phyloP scores from a whole-genome alignment of 768 basidiomycete genomes.

The Epithele typhae region DNA sequence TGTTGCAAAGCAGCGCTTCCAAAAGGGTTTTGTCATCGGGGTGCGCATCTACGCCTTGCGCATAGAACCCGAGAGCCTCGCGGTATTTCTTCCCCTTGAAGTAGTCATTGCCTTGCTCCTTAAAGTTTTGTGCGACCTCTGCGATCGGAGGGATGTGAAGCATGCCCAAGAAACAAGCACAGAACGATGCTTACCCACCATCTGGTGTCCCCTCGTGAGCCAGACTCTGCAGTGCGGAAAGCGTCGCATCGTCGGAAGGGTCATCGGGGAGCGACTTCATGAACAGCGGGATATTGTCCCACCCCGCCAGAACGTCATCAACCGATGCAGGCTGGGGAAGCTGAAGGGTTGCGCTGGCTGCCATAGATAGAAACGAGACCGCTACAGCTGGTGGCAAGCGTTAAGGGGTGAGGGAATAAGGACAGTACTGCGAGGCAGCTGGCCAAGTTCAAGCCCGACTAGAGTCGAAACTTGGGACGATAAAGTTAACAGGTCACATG shows the following conservation, averaged over 20 bases:
- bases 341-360: constrained; percentile 2
- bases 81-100: constrained; percentile 82
- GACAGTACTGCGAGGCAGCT: too few species aligned
- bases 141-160: too few species aligned
- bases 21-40: constrained; percentile 56
- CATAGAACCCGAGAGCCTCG: constrained; percentile 88
- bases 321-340: constrained; percentile 21
- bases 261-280: constrained; percentile 87
- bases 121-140: constrained; percentile 93
- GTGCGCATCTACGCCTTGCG: constrained; percentile 82
- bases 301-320: constrained; percentile 36
- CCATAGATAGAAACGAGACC: constrained; percentile 1
- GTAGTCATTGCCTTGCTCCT: constrained; percentile 94
- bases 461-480: too few species aligned
- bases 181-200: constrained; percentile 78
- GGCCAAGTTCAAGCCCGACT: too few species aligned
- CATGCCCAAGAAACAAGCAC: too few species aligned
- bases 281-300: constrained; percentile 82
- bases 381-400: not conserved
- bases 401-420: not conserved
- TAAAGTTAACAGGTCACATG: too few species aligned
- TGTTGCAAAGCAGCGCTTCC: constrained; percentile 78
- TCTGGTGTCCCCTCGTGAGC: constrained; percentile 89
- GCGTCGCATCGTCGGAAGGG: constrained; percentile 49
- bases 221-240: constrained; percentile 84